Evolutionary conservation across 192 early-diverging fungal genomes (phyloP).

Genomic region (Coemansia guatemalensis): DNA sequence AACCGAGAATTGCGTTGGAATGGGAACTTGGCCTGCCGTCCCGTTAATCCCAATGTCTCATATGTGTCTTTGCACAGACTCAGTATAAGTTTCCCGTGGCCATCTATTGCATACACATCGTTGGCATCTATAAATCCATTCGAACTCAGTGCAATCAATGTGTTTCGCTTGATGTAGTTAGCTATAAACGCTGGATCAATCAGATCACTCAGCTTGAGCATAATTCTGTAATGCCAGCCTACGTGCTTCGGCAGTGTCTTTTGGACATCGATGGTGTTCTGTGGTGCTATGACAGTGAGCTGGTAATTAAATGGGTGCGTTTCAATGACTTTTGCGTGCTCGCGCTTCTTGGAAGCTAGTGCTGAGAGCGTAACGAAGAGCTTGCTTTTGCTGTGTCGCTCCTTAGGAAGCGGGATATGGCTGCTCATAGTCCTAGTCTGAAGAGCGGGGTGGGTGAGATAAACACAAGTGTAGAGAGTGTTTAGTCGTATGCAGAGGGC

Average conservation of each 20-base stretch:
- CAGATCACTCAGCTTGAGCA: slow-evolving; percentile 31
- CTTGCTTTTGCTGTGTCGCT: slow-evolving; percentile 52
- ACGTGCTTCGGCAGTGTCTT: slow-evolving; percentile 2
- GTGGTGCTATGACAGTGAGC: slow-evolving; percentile 16
- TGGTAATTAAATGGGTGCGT: slow-evolving; percentile 50
- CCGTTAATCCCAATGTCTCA: slow-evolving; percentile 30
- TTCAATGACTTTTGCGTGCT: slow-evolving; percentile 29
- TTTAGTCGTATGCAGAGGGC: neutral
- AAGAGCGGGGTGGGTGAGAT: neutral
- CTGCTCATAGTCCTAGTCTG: slow-evolving; percentile 32
- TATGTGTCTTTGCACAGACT: slow-evolving; percentile 51
- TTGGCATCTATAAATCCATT: slow-evolving; percentile 27
- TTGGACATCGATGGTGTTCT: neutral
- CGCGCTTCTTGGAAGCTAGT: slow-evolving; percentile 35
- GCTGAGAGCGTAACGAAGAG: slow-evolving; percentile 38
- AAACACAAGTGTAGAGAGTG: neutral
- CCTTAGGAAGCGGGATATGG: slow-evolving; percentile 43
- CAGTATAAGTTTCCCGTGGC: slow-evolving; percentile 27
- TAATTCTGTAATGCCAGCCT: slow-evolving; percentile 21
- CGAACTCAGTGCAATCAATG: slow-evolving; percentile 25
- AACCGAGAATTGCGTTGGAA: slow-evolving; percentile 35
- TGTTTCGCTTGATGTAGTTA: slow-evolving; percentile 21
- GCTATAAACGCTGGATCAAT: slow-evolving; percentile 41
- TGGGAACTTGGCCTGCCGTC: slow-evolving; percentile 30
- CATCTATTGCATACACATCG: slow-evolving; percentile 52